A percentile compares a stretch with the other conserved stretches of the same genome.
phyloP scores from a whole-genome alignment of 148 eudicot species.

The Dysphania ambrosioides region DNA sequence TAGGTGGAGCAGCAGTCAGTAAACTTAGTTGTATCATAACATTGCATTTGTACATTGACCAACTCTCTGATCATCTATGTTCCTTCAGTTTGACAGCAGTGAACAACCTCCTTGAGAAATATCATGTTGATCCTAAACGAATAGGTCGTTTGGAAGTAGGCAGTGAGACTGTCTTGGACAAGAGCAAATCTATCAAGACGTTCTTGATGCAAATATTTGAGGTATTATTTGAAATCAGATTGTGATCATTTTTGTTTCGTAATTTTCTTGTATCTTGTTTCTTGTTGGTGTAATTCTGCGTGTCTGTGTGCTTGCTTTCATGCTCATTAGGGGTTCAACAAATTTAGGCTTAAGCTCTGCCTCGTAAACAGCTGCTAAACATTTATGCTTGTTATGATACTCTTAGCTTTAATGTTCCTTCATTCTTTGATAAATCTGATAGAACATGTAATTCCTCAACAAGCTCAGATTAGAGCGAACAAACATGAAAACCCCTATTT shows the following conservation, averaged over 20 bases:
- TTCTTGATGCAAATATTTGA: conserved; percentile 95
- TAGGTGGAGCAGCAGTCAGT: neutral
- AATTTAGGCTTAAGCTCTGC: neutral
- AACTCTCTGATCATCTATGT: neutral
- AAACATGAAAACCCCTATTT: neutral
- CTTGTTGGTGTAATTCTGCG: neutral
- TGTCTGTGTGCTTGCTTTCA: neutral
- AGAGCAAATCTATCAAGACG: conserved; percentile 98
- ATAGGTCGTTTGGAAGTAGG: conserved; percentile 98
- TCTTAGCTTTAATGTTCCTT: no score
- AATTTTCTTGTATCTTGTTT: neutral
- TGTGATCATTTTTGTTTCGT: neutral
- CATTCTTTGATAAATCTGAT: no score
- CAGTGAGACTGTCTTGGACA: conserved; percentile 96
- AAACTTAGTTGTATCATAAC: neutral
- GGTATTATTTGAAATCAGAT: conserved; percentile 36
- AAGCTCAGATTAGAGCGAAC: neutral
- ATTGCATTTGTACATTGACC: neutral
- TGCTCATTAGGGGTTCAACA: neutral
- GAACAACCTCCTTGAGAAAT: conserved; percentile 83
- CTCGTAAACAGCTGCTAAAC: neutral
- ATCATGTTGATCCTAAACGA: conserved; percentile 66
- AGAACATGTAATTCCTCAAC: neutral
- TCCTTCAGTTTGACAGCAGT: conserved; percentile 84
- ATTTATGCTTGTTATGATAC: neutral